These are phyloP conservation scores for Balakata baccata DNA, from an alignment of 345 rosid genomes.

Conservation along the genomic window DNA sequence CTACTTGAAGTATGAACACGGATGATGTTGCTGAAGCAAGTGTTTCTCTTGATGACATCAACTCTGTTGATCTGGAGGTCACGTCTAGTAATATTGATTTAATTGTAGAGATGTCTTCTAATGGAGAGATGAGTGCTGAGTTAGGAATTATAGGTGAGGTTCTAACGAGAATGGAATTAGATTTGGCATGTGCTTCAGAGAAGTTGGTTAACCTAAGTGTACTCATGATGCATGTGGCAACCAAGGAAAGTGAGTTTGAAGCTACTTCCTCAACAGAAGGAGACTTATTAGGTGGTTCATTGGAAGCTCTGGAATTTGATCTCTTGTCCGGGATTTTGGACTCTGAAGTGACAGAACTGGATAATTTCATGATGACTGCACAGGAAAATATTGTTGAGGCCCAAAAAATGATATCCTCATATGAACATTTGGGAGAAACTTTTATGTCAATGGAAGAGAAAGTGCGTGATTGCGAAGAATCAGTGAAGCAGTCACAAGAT, in stretches of 20 bases:
- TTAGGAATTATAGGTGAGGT: constrained; percentile 42
- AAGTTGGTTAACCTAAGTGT: constrained; percentile 65
- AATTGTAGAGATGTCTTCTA: constrained; percentile 36
- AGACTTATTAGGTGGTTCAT: constrained; percentile 28
- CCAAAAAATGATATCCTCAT: constrained; percentile 41
- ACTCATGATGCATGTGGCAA: constrained; percentile 70
- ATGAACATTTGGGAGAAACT: constrained; percentile 41
- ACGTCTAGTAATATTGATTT: constrained; percentile 51
- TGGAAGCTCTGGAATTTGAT: constrained; percentile 63
- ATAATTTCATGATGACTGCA: constrained; percentile 39
- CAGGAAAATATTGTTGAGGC: constrained; percentile 40
- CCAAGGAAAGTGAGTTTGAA: constrained; percentile 74
- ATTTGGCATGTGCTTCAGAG: constrained; percentile 70
- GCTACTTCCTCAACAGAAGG: constrained; percentile 38
- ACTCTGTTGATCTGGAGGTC: constrained; percentile 42
- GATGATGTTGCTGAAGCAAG: constrained; percentile 35
- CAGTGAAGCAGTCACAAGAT: constrained; percentile 51
- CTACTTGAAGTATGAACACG: constrained; percentile 36
- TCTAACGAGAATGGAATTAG: constrained; percentile 60
- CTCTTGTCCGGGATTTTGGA: constrained; percentile 61
- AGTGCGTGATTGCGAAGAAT: constrained; percentile 47
- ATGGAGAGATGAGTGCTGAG: constrained; percentile 45
- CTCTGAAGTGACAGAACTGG: constrained; percentile 62
- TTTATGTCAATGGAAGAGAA: constrained; percentile 57
- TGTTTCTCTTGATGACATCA: constrained; percentile 49